Evolutionary conservation across 306 rosid species (phyloP).

Genomic region (Trifolium repens): DNA sequence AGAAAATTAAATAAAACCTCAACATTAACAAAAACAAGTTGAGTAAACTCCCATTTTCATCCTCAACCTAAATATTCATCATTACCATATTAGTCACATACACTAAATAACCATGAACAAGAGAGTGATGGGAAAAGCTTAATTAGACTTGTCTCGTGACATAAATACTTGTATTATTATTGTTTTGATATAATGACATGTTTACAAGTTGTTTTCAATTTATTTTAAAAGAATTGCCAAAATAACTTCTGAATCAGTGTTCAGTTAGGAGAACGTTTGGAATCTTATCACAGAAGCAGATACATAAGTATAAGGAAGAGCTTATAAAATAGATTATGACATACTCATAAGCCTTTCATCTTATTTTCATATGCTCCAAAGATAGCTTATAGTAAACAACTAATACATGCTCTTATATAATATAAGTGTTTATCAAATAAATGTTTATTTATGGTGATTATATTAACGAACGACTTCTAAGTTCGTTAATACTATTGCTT

Average conservation of each 20-base stretch:
- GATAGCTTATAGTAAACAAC: background rate
- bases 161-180: background rate
- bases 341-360: background rate
- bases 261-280: background rate
- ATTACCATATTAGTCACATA: background rate
- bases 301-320: background rate
- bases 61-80: background rate
- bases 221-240: background rate
- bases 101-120: background rate
- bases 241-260: background rate
- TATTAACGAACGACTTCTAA: background rate
- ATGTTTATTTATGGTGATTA: background rate
- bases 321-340: background rate
- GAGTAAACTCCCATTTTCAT: background rate
- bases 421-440: background rate
- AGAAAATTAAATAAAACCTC: slow-evolving; percentile 12
- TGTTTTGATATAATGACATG: background rate
- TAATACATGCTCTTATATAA: background rate
- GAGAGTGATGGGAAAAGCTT: background rate
- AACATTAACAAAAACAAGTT: slow-evolving; percentile 13
- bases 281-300: background rate
- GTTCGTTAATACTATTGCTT: background rate
- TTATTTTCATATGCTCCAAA: background rate
- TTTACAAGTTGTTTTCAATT: background rate
- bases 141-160: background rate